Evolutionary conservation across 352 stramenopile species (phyloP), one percentile per base, ranked within the genome.

Genomic region (Pythium biforme): DNA sequence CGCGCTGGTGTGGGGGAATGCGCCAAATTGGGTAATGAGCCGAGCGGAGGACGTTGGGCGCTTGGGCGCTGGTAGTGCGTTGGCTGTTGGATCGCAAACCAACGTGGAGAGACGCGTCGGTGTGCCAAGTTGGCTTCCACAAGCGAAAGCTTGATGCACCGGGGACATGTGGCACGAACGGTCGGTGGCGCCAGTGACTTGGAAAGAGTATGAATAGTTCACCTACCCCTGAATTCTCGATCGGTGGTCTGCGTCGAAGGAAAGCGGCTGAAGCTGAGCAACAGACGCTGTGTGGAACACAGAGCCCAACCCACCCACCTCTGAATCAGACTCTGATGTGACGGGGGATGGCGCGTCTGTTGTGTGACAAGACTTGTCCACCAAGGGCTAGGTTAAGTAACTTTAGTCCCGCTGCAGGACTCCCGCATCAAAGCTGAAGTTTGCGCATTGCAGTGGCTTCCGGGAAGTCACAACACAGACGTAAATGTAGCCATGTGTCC

Each of bases 331-430:
- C n/a, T 27, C 41, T 26, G 41, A 8, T 22, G 19, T 49, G 19
- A 27, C 19, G 22, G 39, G 39, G 31, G 14, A 6, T 46, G 51
- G 25, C 55, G 17, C 51, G 22, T 29, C 34, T 43, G 55, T 47
- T 53, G 45, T 63, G 56, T 63, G 56, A 63, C 56, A 63, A 63
- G 56, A 55, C 45, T 15, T 63, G 56, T 63, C 23, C 11, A 19
- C 9, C 23, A 37, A 48, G 47, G 56, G 43, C 19, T 63, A 48
- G 47, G 56, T 27, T n/a, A 31, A 31, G 5, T n/a, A 22, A 43
- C 37, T 43, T 43, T 43, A 43, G 37, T 43, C 37, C 15, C n/a
- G n/a, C n/a, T n/a, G n/a, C n/a, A n/a, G n/a, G n/a, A n/a, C n/a
- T n/a, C n/a, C n/a, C 37, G 37, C 17, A 43, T 41, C 37, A 43